Evolutionary conservation across 2,329 filamentous ascomycete species (phyloP).

Genomic region (Scytalidium lignicola): DNA sequence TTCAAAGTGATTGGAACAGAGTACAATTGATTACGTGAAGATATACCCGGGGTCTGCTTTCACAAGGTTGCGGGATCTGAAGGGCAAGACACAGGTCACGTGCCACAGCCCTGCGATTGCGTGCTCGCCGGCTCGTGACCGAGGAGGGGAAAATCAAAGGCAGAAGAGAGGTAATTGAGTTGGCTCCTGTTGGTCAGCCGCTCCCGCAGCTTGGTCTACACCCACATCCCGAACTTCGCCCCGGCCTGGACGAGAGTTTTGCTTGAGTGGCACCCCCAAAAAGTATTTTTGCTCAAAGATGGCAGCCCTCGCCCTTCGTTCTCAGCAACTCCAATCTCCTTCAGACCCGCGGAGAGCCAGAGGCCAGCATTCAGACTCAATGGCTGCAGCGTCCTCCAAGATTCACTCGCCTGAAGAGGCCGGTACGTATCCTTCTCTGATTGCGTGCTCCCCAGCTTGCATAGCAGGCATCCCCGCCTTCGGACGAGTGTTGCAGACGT

Average conservation of each 20-base stretch:
- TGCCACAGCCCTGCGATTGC: conserved; percentile 8
- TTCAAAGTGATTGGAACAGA: neutral
- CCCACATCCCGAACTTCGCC: neutral
- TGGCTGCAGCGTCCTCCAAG: conserved; percentile 37
- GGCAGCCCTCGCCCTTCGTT: conserved; percentile 8
- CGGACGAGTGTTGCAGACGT: too few relatives aligned
- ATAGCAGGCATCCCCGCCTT: neutral
- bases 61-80: neutral
- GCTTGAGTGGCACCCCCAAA: neutral
- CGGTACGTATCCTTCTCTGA: conserved; percentile 40
- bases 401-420: conserved; percentile 60
- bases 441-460: neutral
- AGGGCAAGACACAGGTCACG: neutral
- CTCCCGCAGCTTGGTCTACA: neutral
- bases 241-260: neutral
- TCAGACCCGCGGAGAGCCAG: conserved; percentile 12
- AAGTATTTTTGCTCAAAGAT: conserved; percentile 1
- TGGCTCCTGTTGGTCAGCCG: conserved; percentile 7
- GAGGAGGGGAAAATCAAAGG: neutral
- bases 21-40: neutral
- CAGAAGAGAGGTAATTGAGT: conserved; percentile 5
- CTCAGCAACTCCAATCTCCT: conserved; percentile 9
- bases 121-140: conserved; percentile 11
- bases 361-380: conserved; percentile 24
- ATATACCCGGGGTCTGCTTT: neutral